phyloP scores from a whole-genome alignment of 2,329 filamentous ascomycete genomes.

The Beauveria pseudobassiana region DNA sequence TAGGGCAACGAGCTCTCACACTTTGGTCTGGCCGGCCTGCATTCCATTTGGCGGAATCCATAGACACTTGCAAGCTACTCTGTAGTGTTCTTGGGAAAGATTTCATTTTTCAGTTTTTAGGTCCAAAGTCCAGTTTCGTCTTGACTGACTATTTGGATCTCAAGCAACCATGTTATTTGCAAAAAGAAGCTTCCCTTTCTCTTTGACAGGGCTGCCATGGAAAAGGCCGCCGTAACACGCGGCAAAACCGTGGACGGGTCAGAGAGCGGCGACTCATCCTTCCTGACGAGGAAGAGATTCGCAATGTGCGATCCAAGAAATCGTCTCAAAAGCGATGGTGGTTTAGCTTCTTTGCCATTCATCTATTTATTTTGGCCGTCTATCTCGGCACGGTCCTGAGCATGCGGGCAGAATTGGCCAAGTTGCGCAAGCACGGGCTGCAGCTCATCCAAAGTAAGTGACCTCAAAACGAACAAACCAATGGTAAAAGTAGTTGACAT shows the following conservation, averaged over 20 bases:
- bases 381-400: not conserved
- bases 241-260: constrained; percentile 4
- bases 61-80: not conserved
- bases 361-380: not conserved
- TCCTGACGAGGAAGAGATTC: constrained; percentile 8
- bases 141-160: not conserved
- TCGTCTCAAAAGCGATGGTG: constrained; percentile 6
- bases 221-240: not conserved
- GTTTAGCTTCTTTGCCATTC: not conserved
- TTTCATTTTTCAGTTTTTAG: too few relatives aligned
- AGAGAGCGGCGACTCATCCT: constrained; percentile 7
- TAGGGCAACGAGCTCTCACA: not conserved
- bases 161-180: constrained; percentile 1
- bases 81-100: too few relatives aligned
- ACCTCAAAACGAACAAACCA: not conserved
- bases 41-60: not conserved
- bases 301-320: not conserved
- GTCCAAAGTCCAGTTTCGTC: not conserved
- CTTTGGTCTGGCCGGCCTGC: not conserved
- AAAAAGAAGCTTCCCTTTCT: constrained; percentile 5
- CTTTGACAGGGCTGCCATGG: not conserved
- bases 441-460: constrained; percentile 2
- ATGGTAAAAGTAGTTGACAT: too few relatives aligned
- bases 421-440: constrained; percentile 1
- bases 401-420: not conserved